Evolutionary conservation across 2,329 filamentous ascomycete genomes (phyloP).

Genomic region (Chaetomium strumarium): DNA sequence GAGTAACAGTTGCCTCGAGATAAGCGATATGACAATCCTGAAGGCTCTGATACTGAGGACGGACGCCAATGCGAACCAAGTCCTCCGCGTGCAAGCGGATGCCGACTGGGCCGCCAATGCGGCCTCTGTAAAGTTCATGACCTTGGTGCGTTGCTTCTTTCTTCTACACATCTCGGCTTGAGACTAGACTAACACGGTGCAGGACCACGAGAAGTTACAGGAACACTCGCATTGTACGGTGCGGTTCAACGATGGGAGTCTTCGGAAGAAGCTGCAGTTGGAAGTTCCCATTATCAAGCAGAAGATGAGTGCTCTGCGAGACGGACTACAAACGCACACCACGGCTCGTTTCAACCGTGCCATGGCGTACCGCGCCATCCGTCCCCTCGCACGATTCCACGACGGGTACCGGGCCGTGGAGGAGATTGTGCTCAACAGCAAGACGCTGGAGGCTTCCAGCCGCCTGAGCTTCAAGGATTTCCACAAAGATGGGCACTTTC

Average conservation of each 20-base stretch:
- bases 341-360: conserved; percentile 40
- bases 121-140: conserved; percentile 3
- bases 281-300: not conserved
- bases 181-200: not conserved
- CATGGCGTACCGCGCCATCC: conserved; percentile 27
- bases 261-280: not conserved
- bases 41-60: conserved; percentile 5
- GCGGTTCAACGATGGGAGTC: not conserved
- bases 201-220: conserved; percentile 3
- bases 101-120: not conserved
- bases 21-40: conserved; percentile 5
- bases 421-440: conserved; percentile 29
- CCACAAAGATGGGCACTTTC: not conserved
- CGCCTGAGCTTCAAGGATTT: conserved; percentile 1
- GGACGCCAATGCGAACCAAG: not conserved
- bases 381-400: conserved; percentile 27
- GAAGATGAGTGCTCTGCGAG: conserved; percentile 1
- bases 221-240: not conserved
- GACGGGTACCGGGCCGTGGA: conserved; percentile 27
- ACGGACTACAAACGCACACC: conserved; percentile 1
- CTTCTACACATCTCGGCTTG: too few relatives aligned
- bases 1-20: too few relatives aligned
- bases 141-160: too few relatives aligned
- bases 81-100: not conserved
- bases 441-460: conserved; percentile 1